A percentile compares a stretch with the other conserved stretches of the same genome.
These are phyloP conservation scores for Penicillium sp. DNA, from an alignment of 2,329 filamentous ascomycete species.

Conservation along the genomic window DNA sequence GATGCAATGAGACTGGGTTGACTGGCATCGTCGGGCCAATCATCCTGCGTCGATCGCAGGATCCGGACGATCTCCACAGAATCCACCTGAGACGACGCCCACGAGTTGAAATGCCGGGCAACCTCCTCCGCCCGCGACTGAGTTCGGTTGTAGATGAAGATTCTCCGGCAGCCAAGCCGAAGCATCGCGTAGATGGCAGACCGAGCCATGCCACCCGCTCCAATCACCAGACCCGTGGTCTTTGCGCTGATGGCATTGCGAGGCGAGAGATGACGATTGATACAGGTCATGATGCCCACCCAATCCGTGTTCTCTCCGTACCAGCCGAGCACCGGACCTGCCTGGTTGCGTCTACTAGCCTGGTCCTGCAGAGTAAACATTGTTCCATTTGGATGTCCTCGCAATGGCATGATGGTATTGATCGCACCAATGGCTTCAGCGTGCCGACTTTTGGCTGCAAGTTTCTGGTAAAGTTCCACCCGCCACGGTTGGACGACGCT, in stretches of 20 bases:
- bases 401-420: conserved; percentile 44
- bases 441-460: conserved; percentile 39
- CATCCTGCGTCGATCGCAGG: conserved; percentile 53
- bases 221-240: conserved; percentile 52
- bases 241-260: conserved; percentile 52
- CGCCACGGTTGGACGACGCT: conserved; percentile 45
- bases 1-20: conserved; percentile 70
- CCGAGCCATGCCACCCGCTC: conserved; percentile 69
- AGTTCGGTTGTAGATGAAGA: conserved; percentile 71
- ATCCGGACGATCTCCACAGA: conserved; percentile 46
- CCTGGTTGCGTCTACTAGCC: conserved; percentile 41
- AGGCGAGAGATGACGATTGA: conserved; percentile 41
- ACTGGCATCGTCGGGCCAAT: conserved; percentile 61
- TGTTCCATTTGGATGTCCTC: conserved; percentile 33
- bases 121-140: conserved; percentile 62
- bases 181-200: conserved; percentile 75
- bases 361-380: conserved; percentile 39
- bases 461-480: conserved; percentile 36
- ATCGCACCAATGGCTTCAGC: conserved; percentile 46
- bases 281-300: conserved; percentile 42
- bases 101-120: conserved; percentile 63
- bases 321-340: conserved; percentile 40
- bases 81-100: conserved; percentile 39
- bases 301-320: conserved; percentile 46
- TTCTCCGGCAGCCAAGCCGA: conserved; percentile 69